These are phyloP conservation scores for Yamadazyma insecticola DNA, from an alignment of 805 yeast genomes.

Conservation along the genomic window DNA sequence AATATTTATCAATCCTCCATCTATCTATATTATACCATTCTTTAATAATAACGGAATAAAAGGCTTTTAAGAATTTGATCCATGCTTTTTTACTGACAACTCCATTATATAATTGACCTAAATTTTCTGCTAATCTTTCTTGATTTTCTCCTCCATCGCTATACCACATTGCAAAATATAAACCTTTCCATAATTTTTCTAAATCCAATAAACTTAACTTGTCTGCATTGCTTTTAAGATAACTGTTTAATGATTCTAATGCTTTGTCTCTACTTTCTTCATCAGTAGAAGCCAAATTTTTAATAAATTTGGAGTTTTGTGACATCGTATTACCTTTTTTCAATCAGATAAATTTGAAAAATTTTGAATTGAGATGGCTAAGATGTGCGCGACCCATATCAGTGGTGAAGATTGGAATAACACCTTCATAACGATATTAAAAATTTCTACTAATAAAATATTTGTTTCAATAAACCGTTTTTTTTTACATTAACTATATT, in stretches of 20 bases:
- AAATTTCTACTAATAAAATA: too few relatives aligned
- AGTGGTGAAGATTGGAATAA: too few relatives aligned
- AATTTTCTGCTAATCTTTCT: constrained; percentile 69
- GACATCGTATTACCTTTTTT: too few relatives aligned
- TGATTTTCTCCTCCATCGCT: constrained; percentile 92
- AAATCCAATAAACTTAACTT: constrained; percentile 48
- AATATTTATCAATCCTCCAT: constrained; percentile 83
- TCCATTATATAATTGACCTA: constrained; percentile 55
- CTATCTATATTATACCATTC: constrained; percentile 88
- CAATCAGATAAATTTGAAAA: constrained; percentile 2
- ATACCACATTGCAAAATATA: constrained; percentile 94
- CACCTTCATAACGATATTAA: too few relatives aligned
- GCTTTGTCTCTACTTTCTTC: constrained; percentile 63
- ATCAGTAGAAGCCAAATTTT: constrained; percentile 79
- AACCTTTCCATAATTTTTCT: constrained; percentile 93
- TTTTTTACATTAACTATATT: neutral
- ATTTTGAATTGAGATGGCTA: too few relatives aligned
- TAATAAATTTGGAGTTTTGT: constrained; percentile 64
- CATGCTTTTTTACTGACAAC: constrained; percentile 27
- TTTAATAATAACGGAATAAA: constrained; percentile 71
- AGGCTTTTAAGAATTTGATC: constrained; percentile 57
- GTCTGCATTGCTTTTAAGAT: constrained; percentile 30
- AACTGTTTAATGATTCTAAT: constrained; percentile 9
- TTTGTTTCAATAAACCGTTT: neutral
- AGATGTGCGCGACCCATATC: too few relatives aligned